phyloP scores from a whole-genome alignment of 441 rosid species.

The Flueggea neowawraea region DNA sequence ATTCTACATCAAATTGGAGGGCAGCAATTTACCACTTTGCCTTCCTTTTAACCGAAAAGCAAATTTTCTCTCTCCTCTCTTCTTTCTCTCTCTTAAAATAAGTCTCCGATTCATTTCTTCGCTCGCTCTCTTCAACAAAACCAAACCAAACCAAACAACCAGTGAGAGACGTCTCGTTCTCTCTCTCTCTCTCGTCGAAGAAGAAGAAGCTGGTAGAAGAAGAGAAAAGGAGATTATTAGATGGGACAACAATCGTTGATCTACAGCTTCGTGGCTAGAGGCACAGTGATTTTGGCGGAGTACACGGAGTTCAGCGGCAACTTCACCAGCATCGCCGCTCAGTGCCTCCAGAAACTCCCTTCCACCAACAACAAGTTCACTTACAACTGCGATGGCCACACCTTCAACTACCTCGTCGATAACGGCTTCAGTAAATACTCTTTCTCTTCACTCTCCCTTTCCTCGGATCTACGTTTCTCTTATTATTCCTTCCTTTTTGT shows the following conservation, averaged over 20 bases:
- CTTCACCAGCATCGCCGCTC: slow-evolving; percentile 63
- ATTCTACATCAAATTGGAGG: slow-evolving; percentile 26
- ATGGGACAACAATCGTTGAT: slow-evolving; percentile 82
- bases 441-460: background rate
- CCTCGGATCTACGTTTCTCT: background rate
- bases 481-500: background rate
- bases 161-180: too few species aligned
- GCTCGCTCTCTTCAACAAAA: too few species aligned
- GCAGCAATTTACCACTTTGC: slow-evolving; percentile 14
- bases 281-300: slow-evolving; percentile 60
- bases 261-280: slow-evolving; percentile 76
- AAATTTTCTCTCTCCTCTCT: too few species aligned
- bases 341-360: slow-evolving; percentile 81
- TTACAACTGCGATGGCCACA: slow-evolving; percentile 80
- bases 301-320: slow-evolving; percentile 75
- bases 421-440: slow-evolving; percentile 51
- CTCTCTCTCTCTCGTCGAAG: too few species aligned
- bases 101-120: too few species aligned
- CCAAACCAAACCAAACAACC: too few species aligned
- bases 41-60: slow-evolving; percentile 18
- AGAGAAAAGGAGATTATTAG: slow-evolving; percentile 5
- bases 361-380: slow-evolving; percentile 70
- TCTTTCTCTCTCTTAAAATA: too few species aligned
- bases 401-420: slow-evolving; percentile 74
- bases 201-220: too few species aligned